Evolutionary conservation across 345 rosid genomes (phyloP), one percentile per base, ranked within the genome.

Genomic region (Bruguiera parviflora): DNA sequence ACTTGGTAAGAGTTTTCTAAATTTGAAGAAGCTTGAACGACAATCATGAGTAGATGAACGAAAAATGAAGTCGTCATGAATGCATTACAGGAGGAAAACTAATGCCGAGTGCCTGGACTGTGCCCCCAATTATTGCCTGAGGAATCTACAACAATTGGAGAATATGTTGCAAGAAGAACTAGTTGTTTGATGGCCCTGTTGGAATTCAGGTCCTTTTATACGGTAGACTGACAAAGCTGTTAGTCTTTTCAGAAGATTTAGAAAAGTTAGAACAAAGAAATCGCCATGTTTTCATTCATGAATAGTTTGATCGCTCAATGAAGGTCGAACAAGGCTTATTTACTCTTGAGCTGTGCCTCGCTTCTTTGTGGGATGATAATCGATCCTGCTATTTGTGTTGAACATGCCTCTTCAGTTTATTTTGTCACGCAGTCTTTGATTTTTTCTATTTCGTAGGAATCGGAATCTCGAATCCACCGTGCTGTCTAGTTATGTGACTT

Each of bases 1-100:
- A 60, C 84, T 90, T 16, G 86, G 96, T 31, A 83, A 91, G n/a
- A 20, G 77, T 51, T 89, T 83, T 71, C 67, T 77, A 43, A 86
- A 78, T 63, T 71, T 88, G 71, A 88, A 86, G 87, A 88, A 79
- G 52, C 61, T 28, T 1, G 69, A 53, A 70, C 32, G 46, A 51
- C 65, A 70, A 64, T 29, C 10, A n/a, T 31, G 51, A 60, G 57
- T 20, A 49, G 63, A 71, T 53, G 21, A 3, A n/a, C 28, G 28
- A 27, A 27, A 27, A 27, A 27, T 52, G 53, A 5, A 22, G 24
- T 13, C 11, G n/a, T 64, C 24, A 4, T 0, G 33, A 29, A 28
- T 49, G 20, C n/a, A 6, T 18, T 27, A 27, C 9, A 18, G 1
- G 15, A 0, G 19, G 19, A n/a, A 51, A 27, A 8, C 19, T 37